Evolutionary conservation across 352 stramenopile species (phyloP).

Genomic region (Pythium brachiatum): DNA sequence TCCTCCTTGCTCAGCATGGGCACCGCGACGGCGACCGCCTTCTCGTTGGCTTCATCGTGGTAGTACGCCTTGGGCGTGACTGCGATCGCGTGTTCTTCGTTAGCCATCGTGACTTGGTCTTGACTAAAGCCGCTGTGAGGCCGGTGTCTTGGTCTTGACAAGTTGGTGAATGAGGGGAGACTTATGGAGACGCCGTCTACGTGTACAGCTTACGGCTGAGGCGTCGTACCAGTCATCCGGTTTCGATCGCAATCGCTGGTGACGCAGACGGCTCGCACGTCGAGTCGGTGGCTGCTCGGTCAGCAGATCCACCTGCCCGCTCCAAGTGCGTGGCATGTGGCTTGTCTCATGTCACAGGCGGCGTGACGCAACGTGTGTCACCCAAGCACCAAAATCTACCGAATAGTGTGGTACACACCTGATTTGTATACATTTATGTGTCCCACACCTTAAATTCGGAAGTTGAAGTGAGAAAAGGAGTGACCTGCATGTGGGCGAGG

Average conservation of each 20-base stretch:
- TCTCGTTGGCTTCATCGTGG: constrained; percentile 1
- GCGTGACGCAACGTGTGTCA: constrained; percentile 1
- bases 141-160: not conserved
- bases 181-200: not conserved
- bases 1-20: constrained; percentile 1
- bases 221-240: not conserved
- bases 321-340: constrained; percentile 1
- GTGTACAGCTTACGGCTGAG: constrained; percentile 2
- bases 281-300: constrained; percentile 1
- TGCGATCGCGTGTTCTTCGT: not conserved
- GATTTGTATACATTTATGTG: no score
- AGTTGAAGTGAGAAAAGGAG: constrained; percentile 26
- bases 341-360: constrained; percentile 6
- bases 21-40: not conserved
- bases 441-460: constrained; percentile 19
- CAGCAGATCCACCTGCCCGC: not conserved
- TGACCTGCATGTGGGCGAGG: not conserved
- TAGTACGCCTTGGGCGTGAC: constrained; percentile 2
- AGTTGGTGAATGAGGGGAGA: not conserved
- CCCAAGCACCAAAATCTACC: not conserved
- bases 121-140: not conserved
- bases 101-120: constrained; percentile 2
- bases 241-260: not conserved
- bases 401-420: constrained; percentile 1
- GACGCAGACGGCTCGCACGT: not conserved